Conservation (phyloP, 1,139 yeast genomes). For the Taiozyma sp. region DNA sequence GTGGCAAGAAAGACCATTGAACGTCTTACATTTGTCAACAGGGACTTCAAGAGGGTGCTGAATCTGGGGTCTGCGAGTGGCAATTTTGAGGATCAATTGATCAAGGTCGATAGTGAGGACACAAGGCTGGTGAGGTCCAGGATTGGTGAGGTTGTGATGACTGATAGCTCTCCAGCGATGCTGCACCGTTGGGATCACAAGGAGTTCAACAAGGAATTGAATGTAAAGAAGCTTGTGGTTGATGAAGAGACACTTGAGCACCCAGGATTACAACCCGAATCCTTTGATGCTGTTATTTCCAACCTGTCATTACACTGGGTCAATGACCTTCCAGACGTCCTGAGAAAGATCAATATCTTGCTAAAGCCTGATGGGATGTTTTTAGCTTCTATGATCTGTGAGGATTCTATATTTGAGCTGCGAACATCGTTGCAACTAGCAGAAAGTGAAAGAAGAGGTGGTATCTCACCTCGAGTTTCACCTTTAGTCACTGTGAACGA, state of each 20-base stretch:
- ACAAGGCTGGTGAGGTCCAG: constrained; percentile 45
- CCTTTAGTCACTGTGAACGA: constrained; percentile 80
- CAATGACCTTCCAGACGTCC: constrained; percentile 68
- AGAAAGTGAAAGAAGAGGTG: constrained; percentile 75
- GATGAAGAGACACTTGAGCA: constrained; percentile 64
- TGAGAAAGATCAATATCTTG: constrained; percentile 53
- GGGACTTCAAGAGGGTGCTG: constrained; percentile 54
- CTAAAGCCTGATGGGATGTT: constrained; percentile 81
- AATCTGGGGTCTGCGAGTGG: constrained; percentile 80
- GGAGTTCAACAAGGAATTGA: constrained; percentile 38
- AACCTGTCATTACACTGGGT: constrained; percentile 82
- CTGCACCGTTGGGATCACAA: constrained; percentile 38
- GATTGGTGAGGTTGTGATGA: constrained; percentile 56
- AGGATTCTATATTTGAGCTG: constrained; percentile 77
- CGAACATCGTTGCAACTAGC: constrained; percentile 80
- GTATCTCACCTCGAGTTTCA: constrained; percentile 70
- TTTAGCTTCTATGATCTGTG: constrained; percentile 81
- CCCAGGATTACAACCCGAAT: constrained; percentile 33
- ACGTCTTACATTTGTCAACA: constrained; percentile 66
- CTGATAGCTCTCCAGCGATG: constrained; percentile 56
- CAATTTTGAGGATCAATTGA: constrained; percentile 39
- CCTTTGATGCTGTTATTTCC: constrained; percentile 70
- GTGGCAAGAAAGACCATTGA: constrained; percentile 72
- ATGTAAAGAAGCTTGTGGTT: constrained; percentile 44
- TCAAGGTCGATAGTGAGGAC: constrained; percentile 39